These are phyloP conservation scores for Gossypium raimondii DNA, from an alignment of 345 rosid species.

Conservation along the genomic window DNA sequence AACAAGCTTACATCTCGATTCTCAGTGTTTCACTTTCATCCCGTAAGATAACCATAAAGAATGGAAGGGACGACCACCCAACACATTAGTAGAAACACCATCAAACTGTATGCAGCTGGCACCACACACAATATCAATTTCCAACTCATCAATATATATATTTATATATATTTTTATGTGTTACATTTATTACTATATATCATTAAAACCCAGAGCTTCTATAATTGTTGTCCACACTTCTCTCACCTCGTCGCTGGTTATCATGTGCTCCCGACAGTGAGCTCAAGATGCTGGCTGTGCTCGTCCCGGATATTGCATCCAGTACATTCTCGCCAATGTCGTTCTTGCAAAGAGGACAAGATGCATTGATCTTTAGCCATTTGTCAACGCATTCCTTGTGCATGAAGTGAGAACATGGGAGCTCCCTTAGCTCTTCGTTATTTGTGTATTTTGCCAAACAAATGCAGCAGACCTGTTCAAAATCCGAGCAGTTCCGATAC, in stretches of 20 bases:
- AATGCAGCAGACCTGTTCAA: conserved; percentile 59
- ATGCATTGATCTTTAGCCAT: conserved; percentile 91
- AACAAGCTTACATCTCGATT: conserved; percentile 1
- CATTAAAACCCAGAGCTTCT: conserved; percentile 30
- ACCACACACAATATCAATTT: conserved; percentile 12
- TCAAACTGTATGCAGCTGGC: conserved; percentile 22
- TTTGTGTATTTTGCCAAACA: conserved; percentile 88
- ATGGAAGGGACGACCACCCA: conserved; percentile 19
- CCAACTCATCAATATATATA: conserved; percentile 6
- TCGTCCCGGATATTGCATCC: conserved; percentile 35
- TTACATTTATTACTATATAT: neutral
- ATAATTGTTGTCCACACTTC: conserved; percentile 33
- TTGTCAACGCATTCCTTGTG: conserved; percentile 96
- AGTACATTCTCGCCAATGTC: conserved; percentile 60
- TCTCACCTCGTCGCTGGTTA: conserved; percentile 38
- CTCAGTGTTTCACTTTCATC: neutral
- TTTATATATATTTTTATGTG: neutral
- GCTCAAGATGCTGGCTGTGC: conserved; percentile 31
- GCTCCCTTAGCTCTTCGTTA: conserved; percentile 91
- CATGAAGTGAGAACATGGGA: conserved; percentile 79
- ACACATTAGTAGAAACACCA: conserved; percentile 17
- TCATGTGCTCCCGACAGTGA: conserved; percentile 31
- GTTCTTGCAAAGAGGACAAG: conserved; percentile 92
- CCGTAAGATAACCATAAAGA: conserved; percentile 14
- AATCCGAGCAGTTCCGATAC: neutral